Conservation (phyloP, 176 grass and related monocot species). For the Musa schizocarpa region DNA sequence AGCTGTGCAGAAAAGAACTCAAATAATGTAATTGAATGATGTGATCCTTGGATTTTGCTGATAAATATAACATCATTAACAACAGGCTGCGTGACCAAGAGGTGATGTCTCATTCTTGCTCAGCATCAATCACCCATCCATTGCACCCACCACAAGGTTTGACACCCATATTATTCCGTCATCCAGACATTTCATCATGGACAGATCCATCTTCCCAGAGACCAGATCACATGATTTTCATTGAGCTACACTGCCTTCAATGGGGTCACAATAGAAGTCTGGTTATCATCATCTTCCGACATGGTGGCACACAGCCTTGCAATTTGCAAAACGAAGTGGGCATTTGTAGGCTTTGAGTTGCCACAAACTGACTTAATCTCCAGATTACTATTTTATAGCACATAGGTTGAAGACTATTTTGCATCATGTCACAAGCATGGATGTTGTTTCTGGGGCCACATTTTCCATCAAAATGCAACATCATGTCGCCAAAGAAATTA, state of each 20-base stretch:
- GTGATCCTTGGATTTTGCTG: neutral
- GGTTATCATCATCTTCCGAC: neutral
- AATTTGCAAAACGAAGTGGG: neutral
- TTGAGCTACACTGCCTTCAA: neutral
- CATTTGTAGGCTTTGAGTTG: neutral
- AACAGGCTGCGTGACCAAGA: neutral
- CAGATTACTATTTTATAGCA: neutral
- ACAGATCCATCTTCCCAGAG: neutral
- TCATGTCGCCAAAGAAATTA: neutral
- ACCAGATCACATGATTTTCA: slow-evolving; percentile 11
- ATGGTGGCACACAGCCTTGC: neutral
- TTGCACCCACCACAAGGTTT: slow-evolving; percentile 4
- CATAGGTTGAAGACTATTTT: neutral
- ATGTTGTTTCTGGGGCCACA: neutral
- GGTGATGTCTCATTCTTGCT: neutral
- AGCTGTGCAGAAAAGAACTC: neutral
- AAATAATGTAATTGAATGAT: neutral
- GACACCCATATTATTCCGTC: slow-evolving; percentile 1
- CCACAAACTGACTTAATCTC: neutral
- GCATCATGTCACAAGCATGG: neutral
- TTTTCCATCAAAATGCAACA: neutral
- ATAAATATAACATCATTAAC: neutral
- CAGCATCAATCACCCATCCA: neutral
- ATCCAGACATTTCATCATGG: neutral
- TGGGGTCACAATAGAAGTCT: no score